Base-by-base conservation (phyloP, 2,329 filamentous ascomycete species). In the Alternaria arborescens region DNA sequence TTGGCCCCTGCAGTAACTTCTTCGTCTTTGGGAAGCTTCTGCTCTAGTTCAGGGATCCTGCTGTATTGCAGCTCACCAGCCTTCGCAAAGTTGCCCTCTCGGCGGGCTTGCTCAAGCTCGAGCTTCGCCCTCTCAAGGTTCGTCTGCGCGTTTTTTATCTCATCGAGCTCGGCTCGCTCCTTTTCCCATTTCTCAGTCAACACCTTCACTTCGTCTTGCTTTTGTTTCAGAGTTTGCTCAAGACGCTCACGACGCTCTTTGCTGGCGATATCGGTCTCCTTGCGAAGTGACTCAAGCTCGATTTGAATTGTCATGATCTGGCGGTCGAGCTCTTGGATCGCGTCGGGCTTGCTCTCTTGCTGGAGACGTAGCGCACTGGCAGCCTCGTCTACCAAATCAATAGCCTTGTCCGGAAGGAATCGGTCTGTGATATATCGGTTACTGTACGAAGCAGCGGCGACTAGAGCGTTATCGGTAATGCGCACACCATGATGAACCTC, bases 281-380 rank as follows among this genome's bases (percentile, higher is more conserved):
- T 98, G 52, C 94, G 88, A 42, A 99, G 81, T 62, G 93, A 97
- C 76, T 98, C 95, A 1, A 98, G 85, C 77, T 99, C 94, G 64
- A 99, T 98, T 75, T 97, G 94, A 14, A 98, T 93, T 0, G 94
- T 98, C 88, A 97, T 96, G 61, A 98, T 97, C 72, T 94, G 92
- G 63, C 96, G 91, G 72, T 98, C 94, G 1, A 98, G 87, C 52
- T 91, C 88, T 81, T 96, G 92, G 34, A 99, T 97, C 8, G 94
- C 89, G 69, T 98, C 95, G 0, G 95, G 95, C 71, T 97, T 98
- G 70, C 93, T 97, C 78, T 99, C 95, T 79, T 98, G 95, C 74
- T 98, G 94, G 32, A 98, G 81, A 44, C 96, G 89, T 10, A 98
- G 82, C 22, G 93, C 93, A 61, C 92, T 96, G 1, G 94, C 94